phyloP scores from a whole-genome alignment of 257 asterid genomes.

The Solanum habrochaites region DNA sequence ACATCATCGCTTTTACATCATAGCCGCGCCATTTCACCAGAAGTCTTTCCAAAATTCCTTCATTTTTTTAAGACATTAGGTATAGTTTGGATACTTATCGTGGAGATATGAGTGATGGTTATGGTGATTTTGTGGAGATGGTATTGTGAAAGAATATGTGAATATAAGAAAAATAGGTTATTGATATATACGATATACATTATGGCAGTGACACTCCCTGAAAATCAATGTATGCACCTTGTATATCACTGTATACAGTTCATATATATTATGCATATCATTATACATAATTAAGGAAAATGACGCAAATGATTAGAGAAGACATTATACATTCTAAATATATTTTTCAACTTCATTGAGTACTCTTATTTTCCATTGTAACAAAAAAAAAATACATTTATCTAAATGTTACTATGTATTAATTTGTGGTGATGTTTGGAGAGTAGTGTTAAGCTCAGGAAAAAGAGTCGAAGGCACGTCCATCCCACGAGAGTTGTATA shows the following conservation, averaged over 20 bases:
- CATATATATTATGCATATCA: neutral
- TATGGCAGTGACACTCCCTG: neutral
- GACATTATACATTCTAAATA: neutral
- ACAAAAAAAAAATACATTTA: neutral
- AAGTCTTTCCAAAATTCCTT: neutral
- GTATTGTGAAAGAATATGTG: neutral
- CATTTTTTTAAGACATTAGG: neutral
- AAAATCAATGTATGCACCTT: neutral
- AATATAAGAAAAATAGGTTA: neutral
- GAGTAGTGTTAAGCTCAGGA: slow-evolving; percentile 28
- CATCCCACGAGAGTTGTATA: slow-evolving; percentile 48
- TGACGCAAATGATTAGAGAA: neutral
- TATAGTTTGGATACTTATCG: neutral
- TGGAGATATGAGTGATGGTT: neutral
- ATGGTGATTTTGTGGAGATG: neutral
- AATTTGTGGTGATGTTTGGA: slow-evolving; percentile 10
- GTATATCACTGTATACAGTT: neutral
- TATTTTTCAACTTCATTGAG: neutral
- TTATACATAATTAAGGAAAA: neutral
- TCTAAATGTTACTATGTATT: neutral
- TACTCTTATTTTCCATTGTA: neutral
- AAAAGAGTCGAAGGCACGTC: slow-evolving; percentile 44
- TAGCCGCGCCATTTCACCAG: neutral
- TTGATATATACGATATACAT: neutral
- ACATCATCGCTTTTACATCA: neutral